phyloP scores from a whole-genome alignment of 108 stramenopile species.

The Hondaea fermentalgiana region DNA sequence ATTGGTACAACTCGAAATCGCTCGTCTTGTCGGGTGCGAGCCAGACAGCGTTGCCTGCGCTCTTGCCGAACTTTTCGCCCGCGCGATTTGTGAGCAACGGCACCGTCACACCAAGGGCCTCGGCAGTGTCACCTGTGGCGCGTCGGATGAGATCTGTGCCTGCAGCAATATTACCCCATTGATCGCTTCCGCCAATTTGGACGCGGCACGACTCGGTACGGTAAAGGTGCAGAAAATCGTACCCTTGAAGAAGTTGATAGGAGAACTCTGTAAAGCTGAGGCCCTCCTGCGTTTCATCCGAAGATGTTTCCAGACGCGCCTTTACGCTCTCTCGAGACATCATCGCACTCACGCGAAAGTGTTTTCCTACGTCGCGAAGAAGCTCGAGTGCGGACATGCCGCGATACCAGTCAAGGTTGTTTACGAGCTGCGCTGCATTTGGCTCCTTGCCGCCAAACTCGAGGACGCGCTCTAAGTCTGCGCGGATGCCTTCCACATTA shows the following conservation, averaged over 20 bases:
- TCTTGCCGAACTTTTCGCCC: constrained; percentile 98
- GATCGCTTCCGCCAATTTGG: constrained; percentile 94
- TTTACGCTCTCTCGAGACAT: constrained; percentile 83
- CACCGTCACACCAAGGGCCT: constrained; percentile 85
- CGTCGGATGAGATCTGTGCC: constrained; percentile 84
- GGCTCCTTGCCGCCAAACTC: constrained; percentile 48
- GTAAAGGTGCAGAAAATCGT: constrained; percentile 88
- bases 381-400: constrained; percentile 62
- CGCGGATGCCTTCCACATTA: constrained; percentile 70
- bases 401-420: constrained; percentile 83
- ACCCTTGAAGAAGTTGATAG: constrained; percentile 96
- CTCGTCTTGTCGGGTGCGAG: constrained; percentile 75
- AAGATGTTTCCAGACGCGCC: constrained; percentile 71
- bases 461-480: constrained; percentile 70
- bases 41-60: constrained; percentile 92
- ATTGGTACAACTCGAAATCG: constrained; percentile 97
- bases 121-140: constrained; percentile 53
- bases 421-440: constrained; percentile 73
- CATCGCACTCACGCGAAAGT: constrained; percentile 97
- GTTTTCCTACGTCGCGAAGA: constrained; percentile 84
- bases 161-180: constrained; percentile 96
- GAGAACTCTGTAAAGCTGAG: constrained; percentile 94
- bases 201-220: constrained; percentile 63
- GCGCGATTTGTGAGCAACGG: constrained; percentile 91
- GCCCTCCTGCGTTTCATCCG: constrained; percentile 45